Percentiles rank a stretch among this genome's conserved stretches.
Evolutionary conservation across 805 yeast species (phyloP).

Genomic region (Wickerhamiella domercqiae): DNA sequence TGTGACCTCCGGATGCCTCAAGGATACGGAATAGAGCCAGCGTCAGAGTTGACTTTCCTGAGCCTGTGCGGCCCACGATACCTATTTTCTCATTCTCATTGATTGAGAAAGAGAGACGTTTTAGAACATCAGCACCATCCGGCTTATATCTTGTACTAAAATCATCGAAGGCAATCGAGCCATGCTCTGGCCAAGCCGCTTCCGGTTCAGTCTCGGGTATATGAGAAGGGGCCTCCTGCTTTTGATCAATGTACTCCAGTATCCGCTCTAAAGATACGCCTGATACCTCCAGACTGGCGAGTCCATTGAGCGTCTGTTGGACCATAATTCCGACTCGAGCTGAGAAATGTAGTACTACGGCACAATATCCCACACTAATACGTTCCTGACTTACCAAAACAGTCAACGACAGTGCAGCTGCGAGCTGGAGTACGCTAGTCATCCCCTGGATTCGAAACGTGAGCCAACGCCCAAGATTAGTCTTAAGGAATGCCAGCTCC

Average conservation of each 20-base stretch:
- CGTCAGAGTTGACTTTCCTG: conserved; percentile 80
- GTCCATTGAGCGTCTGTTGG: conserved; percentile 83
- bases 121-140: conserved; percentile 63
- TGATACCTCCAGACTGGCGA: conserved; percentile 83
- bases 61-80: conserved; percentile 94
- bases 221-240: conserved; percentile 65
- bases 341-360: conserved; percentile 76
- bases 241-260: conserved; percentile 63
- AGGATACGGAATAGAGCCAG: conserved; percentile 72
- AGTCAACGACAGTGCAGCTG: conserved; percentile 63
- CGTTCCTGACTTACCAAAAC: conserved; percentile 41
- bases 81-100: conserved; percentile 74
- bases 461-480: conserved; percentile 81
- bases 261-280: conserved; percentile 91
- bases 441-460: conserved; percentile 75
- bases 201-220: conserved; percentile 55
- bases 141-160: conserved; percentile 70
- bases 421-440: conserved; percentile 67
- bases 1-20: conserved; percentile 54
- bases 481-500: conserved; percentile 47
- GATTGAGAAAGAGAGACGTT: conserved; percentile 45
- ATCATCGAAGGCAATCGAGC: conserved; percentile 48
- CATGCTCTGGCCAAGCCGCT: conserved; percentile 52
- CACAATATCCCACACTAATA: conserved; percentile 73
- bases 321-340: conserved; percentile 71